Percentiles rank a stretch among this genome's conserved stretches.
phyloP scores from a whole-genome alignment of 306 rosid genomes.

The Vigna trinervia region DNA sequence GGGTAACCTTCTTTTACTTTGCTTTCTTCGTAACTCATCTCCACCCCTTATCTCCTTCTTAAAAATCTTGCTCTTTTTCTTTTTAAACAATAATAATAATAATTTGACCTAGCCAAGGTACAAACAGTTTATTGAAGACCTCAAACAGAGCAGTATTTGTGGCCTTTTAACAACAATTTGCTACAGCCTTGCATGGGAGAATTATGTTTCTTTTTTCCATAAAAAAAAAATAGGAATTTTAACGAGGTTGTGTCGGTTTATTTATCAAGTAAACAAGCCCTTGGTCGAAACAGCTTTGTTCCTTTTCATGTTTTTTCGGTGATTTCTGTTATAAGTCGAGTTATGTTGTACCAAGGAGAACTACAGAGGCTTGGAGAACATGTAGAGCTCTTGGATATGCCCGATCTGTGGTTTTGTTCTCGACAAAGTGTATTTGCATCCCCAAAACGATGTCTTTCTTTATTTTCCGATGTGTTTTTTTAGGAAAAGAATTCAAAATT shows the following conservation, averaged over 20 bases:
- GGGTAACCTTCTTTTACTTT: background rate
- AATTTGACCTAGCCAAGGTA: background rate
- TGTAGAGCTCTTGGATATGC: constrained; percentile 26
- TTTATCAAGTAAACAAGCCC: background rate
- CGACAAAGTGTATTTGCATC: constrained; percentile 28
- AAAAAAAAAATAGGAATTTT: background rate
- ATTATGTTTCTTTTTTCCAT: background rate
- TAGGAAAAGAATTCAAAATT: constrained; percentile 41
- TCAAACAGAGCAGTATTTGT: background rate
- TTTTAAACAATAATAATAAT: background rate
- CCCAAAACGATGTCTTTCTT: constrained; percentile 18
- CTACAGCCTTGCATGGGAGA: constrained; percentile 34
- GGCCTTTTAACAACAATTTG: constrained; percentile 6
- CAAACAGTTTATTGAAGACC: background rate
- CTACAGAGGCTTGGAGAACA: constrained; percentile 10
- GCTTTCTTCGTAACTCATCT: constrained; percentile 33
- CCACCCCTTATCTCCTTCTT: background rate
- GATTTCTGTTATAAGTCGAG: background rate
- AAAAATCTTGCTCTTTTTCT: background rate
- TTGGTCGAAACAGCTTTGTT: background rate
- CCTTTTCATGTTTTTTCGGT: background rate
- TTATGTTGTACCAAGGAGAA: constrained; percentile 37
- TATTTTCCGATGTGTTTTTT: constrained; percentile 11
- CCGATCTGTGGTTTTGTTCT: constrained; percentile 52
- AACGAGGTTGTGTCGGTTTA: background rate